phyloP scores from a whole-genome alignment of 2,329 filamentous ascomycete genomes.

The Xylaria sp. region DNA sequence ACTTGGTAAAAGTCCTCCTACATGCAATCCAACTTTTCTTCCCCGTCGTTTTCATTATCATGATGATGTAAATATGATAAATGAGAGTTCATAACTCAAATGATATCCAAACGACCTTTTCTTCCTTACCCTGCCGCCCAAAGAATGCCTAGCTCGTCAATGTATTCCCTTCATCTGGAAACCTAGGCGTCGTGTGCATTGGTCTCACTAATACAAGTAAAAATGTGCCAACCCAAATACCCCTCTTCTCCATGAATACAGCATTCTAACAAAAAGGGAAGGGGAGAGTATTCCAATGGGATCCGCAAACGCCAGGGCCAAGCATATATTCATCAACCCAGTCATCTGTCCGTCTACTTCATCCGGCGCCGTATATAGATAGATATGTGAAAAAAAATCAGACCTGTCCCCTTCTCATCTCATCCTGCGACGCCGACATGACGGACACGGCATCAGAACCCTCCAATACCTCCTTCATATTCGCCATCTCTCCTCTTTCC shows the following conservation, averaged over 20 bases:
- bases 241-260: not conserved
- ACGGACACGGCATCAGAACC: slow-evolving; percentile 30
- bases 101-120: not conserved
- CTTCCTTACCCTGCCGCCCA: not conserved
- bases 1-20: not conserved
- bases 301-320: slow-evolving; percentile 13
- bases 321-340: not conserved
- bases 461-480: slow-evolving; percentile 32
- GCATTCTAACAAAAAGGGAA: not conserved
- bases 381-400: slow-evolving; percentile 11
- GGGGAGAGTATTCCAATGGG: not conserved
- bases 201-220: not conserved
- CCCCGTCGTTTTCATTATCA: not conserved
- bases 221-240: not conserved
- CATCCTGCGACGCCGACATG: slow-evolving; percentile 35
- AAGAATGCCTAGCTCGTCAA: slow-evolving; percentile 6
- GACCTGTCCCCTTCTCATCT: slow-evolving; percentile 34
- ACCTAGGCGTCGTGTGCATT: not conserved
- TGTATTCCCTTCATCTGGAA: not conserved
- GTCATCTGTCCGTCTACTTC: not conserved
- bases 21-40: not conserved
- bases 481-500: slow-evolving; percentile 12
- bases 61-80: not conserved
- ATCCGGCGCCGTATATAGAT: not conserved
- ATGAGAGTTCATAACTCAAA: not conserved